These are phyloP conservation scores for Oryza meyeriana DNA, from an alignment of 176 grass and related monocot species.

Conservation along the genomic window DNA sequence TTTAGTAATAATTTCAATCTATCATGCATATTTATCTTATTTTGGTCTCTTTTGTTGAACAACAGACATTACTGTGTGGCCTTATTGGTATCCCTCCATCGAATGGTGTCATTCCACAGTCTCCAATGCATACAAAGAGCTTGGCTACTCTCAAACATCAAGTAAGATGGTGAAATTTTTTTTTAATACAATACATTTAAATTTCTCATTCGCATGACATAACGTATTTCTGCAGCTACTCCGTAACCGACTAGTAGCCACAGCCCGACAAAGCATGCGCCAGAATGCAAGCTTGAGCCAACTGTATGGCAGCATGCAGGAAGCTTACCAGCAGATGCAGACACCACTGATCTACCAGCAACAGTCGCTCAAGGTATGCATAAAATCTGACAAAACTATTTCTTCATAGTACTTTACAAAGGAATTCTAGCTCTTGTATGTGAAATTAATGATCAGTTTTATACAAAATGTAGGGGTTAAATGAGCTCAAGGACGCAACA, in stretches of 20 bases:
- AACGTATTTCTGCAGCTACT: slow-evolving; percentile 59
- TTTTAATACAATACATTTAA: background rate
- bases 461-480: slow-evolving; percentile 52
- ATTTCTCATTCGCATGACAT: slow-evolving; percentile 6
- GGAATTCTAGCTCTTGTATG: background rate
- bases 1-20: slow-evolving; percentile 12
- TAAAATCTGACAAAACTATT: background rate
- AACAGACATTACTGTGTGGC: slow-evolving; percentile 89
- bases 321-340: slow-evolving; percentile 86
- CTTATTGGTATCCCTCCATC: slow-evolving; percentile 93
- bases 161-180: slow-evolving; percentile 36
- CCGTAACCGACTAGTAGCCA: slow-evolving; percentile 71
- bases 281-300: slow-evolving; percentile 91
- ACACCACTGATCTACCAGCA: slow-evolving; percentile 79
- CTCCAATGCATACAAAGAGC: slow-evolving; percentile 99
- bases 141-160: slow-evolving; percentile 99
- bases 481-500: slow-evolving; percentile 88
- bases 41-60: slow-evolving; percentile 23
- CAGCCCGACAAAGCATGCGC: slow-evolving; percentile 62
- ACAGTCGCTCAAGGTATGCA: slow-evolving; percentile 46
- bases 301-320: slow-evolving; percentile 87
- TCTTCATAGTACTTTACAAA: background rate
- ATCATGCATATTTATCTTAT: background rate
- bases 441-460: background rate
- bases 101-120: slow-evolving; percentile 99